Conservation (phyloP, 2,329 filamentous ascomycete species). For the Scopulariopsis brevicaulis region DNA sequence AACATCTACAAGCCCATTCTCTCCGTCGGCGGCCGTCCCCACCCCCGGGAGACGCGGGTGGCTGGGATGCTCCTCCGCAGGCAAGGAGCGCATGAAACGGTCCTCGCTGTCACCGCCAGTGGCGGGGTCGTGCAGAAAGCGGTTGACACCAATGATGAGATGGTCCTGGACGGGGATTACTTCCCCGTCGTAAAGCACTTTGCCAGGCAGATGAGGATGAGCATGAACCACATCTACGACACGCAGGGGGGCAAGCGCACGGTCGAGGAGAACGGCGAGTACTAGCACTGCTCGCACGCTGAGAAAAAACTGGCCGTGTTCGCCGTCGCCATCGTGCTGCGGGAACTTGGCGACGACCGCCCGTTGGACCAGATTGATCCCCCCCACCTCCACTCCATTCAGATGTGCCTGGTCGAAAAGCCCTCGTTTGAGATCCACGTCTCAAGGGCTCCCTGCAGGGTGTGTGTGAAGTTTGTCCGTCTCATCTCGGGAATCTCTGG, state of each 20-base stretch:
- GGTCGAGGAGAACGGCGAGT: neutral
- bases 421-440: conserved; percentile 7
- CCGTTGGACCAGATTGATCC: neutral
- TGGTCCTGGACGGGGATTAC: conserved; percentile 13
- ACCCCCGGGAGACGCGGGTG: neutral
- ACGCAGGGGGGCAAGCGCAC: neutral
- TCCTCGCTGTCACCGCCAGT: neutral
- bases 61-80: neutral
- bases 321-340: conserved; percentile 16
- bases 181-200: conserved; percentile 16
- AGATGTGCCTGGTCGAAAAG: neutral
- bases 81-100: neutral
- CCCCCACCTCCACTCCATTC: neutral
- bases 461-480: conserved; percentile 4
- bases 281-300: conserved; percentile 20
- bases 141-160: neutral
- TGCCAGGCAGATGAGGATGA: conserved; percentile 15
- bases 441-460: conserved; percentile 2
- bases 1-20: neutral
- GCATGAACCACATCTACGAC: conserved; percentile 14
- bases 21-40: neutral
- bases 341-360: neutral
- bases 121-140: neutral
- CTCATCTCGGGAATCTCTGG: conserved; percentile 2
- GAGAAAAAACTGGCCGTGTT: conserved; percentile 27